Percentiles rank a stretch among this genome's conserved stretches.
Conservation (phyloP, 73 alveolate genomes). For the Effrenium voratum region DNA sequence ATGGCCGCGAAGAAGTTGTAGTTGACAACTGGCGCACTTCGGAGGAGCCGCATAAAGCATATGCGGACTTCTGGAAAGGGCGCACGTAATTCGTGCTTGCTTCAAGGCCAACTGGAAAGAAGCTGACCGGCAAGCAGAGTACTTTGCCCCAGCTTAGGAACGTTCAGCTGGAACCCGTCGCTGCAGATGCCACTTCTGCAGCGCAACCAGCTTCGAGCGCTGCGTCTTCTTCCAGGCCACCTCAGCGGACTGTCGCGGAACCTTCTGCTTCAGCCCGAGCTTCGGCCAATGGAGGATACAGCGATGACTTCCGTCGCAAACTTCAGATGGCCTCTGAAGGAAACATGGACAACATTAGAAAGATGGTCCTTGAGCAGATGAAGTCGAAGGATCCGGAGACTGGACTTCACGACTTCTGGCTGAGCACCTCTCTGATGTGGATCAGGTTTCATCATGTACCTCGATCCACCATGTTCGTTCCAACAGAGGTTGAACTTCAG, state of each 20-base stretch:
- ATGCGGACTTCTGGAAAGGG: background rate
- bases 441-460: background rate
- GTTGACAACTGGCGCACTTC: constrained; percentile 17
- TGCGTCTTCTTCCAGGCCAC: too few species aligned
- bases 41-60: background rate
- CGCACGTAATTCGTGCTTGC: background rate
- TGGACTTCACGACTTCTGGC: constrained; percentile 27
- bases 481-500: background rate
- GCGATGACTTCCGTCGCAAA: too few species aligned
- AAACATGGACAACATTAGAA: background rate
- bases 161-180: too few species aligned
- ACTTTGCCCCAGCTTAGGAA: background rate
- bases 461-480: background rate
- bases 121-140: background rate
- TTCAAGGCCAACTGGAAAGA: background rate
- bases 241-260: too few species aligned
- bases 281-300: too few species aligned
- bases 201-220: too few species aligned
- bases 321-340: too few species aligned
- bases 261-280: too few species aligned
- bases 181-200: too few species aligned
- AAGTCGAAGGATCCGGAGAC: background rate
- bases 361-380: background rate
- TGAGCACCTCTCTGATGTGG: background rate
- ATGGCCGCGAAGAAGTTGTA: background rate